Evolutionary conservation across 140 eudicot genomes (phyloP).

Genomic region (Stevia rebaudiana): DNA sequence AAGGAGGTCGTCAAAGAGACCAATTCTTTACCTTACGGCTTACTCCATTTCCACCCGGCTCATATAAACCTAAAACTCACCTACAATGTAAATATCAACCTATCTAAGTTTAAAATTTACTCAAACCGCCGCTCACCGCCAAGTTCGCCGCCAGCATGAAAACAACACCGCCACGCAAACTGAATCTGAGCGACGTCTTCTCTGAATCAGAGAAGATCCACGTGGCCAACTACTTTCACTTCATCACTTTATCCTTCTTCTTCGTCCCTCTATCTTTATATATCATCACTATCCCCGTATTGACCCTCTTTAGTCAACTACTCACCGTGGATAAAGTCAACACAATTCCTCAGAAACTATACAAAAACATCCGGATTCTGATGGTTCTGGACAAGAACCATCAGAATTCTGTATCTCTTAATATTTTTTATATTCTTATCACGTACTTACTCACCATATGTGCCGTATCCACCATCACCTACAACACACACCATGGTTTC

Average conservation of each 20-base stretch:
- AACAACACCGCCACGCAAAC: slow-evolving; percentile 13
- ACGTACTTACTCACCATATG: slow-evolving; percentile 29
- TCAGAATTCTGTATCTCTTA: background rate
- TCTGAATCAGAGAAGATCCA: slow-evolving; percentile 43
- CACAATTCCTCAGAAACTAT: too few relatives aligned
- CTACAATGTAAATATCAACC: too few relatives aligned
- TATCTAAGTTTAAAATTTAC: too few relatives aligned
- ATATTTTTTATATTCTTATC: slow-evolving; percentile 17
- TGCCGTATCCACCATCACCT: slow-evolving; percentile 46
- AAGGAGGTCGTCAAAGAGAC: too few relatives aligned
- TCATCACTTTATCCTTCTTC: slow-evolving; percentile 54
- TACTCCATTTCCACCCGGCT: too few relatives aligned
- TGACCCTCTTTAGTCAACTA: slow-evolving; percentile 18
- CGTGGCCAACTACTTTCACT: slow-evolving; percentile 45
- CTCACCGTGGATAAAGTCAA: slow-evolving; percentile 22
- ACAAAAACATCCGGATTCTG: too few relatives aligned
- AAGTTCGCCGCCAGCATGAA: slow-evolving; percentile 16
- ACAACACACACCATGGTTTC: slow-evolving; percentile 45
- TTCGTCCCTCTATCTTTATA: slow-evolving; percentile 54
- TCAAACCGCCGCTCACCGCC: too few relatives aligned
- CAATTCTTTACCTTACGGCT: too few relatives aligned
- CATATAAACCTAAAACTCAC: too few relatives aligned
- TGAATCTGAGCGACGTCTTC: slow-evolving; percentile 34
- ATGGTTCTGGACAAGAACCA: too few relatives aligned
- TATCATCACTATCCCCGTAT: slow-evolving; percentile 36